Evolutionary conservation across 116 monocot species (phyloP).

Genomic region (Trichopus zeylanicus): DNA sequence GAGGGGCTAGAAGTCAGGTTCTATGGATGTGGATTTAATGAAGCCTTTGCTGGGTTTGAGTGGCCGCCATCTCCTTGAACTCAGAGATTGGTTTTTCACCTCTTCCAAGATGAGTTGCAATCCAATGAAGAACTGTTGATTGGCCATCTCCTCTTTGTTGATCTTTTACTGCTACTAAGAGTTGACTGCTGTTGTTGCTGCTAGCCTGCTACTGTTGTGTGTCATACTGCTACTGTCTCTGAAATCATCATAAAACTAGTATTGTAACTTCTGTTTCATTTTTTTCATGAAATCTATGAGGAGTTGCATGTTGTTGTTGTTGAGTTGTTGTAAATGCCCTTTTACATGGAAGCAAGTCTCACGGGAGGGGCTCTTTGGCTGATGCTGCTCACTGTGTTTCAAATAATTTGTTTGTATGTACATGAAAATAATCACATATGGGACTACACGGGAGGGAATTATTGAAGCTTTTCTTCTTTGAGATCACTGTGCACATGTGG

Average conservation of each 20-base stretch:
- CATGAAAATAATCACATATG: not conserved
- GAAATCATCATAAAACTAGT: not conserved
- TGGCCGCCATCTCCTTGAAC: slow-evolving; percentile 88
- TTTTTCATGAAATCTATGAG: not conserved
- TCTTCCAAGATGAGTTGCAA: not conserved
- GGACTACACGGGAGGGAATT: not conserved
- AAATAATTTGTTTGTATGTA: too few species aligned
- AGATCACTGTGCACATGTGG: not conserved
- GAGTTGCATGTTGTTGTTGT: not conserved
- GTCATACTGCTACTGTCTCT: not conserved
- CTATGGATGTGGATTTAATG: slow-evolving; percentile 62
- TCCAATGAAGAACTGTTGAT: not conserved
- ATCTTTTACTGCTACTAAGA: not conserved
- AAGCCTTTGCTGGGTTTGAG: slow-evolving; percentile 46
- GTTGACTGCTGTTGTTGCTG: too few species aligned
- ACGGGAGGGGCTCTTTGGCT: too few species aligned
- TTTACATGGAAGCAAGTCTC: not conserved
- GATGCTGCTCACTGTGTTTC: too few species aligned
- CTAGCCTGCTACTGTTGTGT: too few species aligned
- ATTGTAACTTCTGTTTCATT: not conserved
- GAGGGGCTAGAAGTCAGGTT: slow-evolving; percentile 73
- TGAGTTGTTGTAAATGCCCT: too few species aligned
- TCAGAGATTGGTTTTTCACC: too few species aligned
- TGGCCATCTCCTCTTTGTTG: not conserved
- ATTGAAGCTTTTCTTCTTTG: not conserved